Conservation (phyloP, 306 rosid species). For the Ziziphus jujuba region DNA sequence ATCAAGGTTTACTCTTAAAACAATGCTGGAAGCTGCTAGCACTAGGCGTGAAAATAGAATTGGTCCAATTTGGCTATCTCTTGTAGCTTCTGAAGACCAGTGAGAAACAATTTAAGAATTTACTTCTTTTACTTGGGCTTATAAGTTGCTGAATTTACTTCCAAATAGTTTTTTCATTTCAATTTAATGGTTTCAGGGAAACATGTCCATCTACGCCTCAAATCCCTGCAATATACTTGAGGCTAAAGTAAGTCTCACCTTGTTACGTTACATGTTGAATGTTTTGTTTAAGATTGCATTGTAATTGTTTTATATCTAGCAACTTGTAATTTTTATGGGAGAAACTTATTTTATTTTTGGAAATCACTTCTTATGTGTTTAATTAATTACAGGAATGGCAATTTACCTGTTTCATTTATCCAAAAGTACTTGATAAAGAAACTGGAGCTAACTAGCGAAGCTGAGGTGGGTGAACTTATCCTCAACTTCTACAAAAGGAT, state of each 20-base stretch:
- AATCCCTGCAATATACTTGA: conserved; percentile 51
- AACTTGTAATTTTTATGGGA: background rate
- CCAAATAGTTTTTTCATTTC: conserved; percentile 4
- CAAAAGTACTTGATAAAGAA: conserved; percentile 66
- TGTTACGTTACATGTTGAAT: background rate
- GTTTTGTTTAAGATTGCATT: background rate
- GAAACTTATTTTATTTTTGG: background rate
- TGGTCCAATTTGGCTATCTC: conserved; percentile 82
- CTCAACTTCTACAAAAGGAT: background rate
- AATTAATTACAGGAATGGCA: conserved; percentile 60
- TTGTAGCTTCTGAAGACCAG: conserved; percentile 73
- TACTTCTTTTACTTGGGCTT: conserved; percentile 13
- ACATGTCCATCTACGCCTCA: conserved; percentile 64
- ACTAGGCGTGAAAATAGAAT: conserved; percentile 43
- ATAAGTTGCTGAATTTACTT: conserved; percentile 4
- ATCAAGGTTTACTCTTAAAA: conserved; percentile 49
- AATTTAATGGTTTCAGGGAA: conserved; percentile 55
- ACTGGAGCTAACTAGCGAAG: conserved; percentile 58
- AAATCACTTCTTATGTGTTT: conserved; percentile 16
- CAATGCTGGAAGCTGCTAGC: conserved; percentile 53
- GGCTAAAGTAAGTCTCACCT: conserved; percentile 62
- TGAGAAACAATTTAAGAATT: conserved; percentile 40
- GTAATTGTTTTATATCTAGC: background rate
- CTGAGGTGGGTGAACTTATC: conserved; percentile 49
- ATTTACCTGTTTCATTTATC: conserved; percentile 53